Evolutionary conservation across 2,329 filamentous ascomycete species (phyloP), one percentile per base, ranked within the genome.

Genomic region (Sarocladium brachiariae): DNA sequence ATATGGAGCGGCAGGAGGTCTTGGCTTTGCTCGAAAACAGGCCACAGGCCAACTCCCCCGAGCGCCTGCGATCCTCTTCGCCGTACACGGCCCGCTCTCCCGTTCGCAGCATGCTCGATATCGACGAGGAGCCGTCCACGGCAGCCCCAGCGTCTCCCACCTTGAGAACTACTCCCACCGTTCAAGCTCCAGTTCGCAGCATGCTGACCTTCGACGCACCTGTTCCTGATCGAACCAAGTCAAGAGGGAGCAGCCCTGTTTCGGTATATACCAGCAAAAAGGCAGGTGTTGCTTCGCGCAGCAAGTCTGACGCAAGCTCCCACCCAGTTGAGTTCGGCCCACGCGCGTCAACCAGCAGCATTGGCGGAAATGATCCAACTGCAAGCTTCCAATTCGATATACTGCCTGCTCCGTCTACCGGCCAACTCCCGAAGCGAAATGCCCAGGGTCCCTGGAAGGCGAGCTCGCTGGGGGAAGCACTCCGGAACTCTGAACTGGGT

Each of bases 1-100:
- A 90, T 63, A 84, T 89, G 71, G 87, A 92, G 73, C 79, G 86
- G 54, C 75, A 76, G 55, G 86, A 89, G 68, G 83, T 90, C 34
- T 72, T 89, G 57, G 82, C 81, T 45, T 71, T 89, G 54, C 72
- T 89, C 37, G 83, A 86, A 11, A 76, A 75, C 39, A 71, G 69
- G 48, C 59, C 58, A 55, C 59, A 59, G 49, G 24, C 65, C 10
- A 62, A 63, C 19, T 61, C 69, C 13, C 58, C 67, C 7, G 59
- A 62, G 4, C 66, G 71, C 19, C 63, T 60, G 58, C 70, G 76
- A 57, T 75, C 76, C 37, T 68, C 73, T 18, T 78, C 83, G 55
- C 75, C 80, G 53, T 75, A 76, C 66, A 65, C 69, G 24, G 76
- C 70, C 50, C 78, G 75, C 50, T 87, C 86, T 21, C 83, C 85